Base-by-base conservation (phyloP, 441 rosid genomes). In the Omphalea diandra region DNA sequence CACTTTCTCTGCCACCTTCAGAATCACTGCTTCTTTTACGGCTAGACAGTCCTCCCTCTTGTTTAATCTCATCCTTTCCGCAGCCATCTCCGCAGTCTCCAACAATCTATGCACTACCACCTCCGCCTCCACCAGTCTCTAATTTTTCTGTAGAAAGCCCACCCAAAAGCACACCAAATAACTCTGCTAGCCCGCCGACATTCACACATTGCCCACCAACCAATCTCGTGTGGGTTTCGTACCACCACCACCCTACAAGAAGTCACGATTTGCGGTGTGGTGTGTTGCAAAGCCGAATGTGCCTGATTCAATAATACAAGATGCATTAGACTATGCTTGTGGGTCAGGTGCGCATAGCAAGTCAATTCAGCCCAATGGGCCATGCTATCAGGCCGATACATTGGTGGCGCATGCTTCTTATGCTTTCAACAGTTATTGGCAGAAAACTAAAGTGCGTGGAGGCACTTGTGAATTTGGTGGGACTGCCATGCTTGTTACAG, bases 401-500 rank as follows among this genome's bases (percentile, higher is more conserved):
- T 59, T 87, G 29, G 82, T 82, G 59, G 86, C 89, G 0, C 97
- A 90, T 55, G 90, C 97, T 62, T 90, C 98, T 0, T 90, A 67
- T 50, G 97, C 98, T 5, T 90, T 90, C 76, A 92, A 92, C 62
- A 92, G 93, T 80, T 90, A 87, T 70, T 92, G 89, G 88, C 98
- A 92, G 81, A 87, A 78, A 26, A 76, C 83, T 20, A 92, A 92
- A 69, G 69, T 17, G 2, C 71, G 76, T 2, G 93, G 97, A 14
- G 94, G 96, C 35, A 80, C 96, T 0, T 92, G 98, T 75, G 83
- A 86, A 11, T 92, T 92, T 29, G 98, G 94, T 18, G 98, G 97
- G 53, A 83, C 93, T 1, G 97, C 91, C 64, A 88, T 92, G 73
- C 85, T 92, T 20, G 91, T 92, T 67, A 85, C 91, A 1, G 76